Evolutionary conservation across 192 early-diverging fungal species (phyloP), one percentile per base, ranked within the genome.

Genomic region (Phycomyces blakesleeanus): DNA sequence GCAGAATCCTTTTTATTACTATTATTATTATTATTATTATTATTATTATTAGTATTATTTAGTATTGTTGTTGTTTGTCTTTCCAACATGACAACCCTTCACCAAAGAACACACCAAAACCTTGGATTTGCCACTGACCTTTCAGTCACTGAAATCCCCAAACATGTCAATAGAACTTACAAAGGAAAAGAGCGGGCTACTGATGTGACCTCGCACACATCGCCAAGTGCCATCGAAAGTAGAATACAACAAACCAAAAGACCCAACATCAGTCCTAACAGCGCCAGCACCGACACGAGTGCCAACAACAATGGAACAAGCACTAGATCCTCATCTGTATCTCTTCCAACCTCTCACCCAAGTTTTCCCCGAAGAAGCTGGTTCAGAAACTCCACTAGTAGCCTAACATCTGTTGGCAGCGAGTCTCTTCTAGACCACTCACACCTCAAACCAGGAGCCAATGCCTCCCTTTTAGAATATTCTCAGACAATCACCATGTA

Each of bases 401-500:
- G 44, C 44, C 18, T 47, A 2, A 18, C 44, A 7, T 47, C 44
- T 14, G 18, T 47, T 12, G 44, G 44, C 44, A 47, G 44, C 18
- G 44, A 47, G 18, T 47, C 44, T 11, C 34, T 79, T 16, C 58
- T 79, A 15, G 74, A 76, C 44, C 83, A 85, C 54, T 77, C 79
- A 21, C 83, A 85, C 63, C 68, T 85, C 51, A 82, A 79, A 69
- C 83, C 83, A 8, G 83, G 83, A 8, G 71, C 79, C 57, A 79
- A 81, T 50, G 83, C 83, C 0, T 77, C 78, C 1, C 54, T 85
- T 2, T 61, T 86, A 21, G 80, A 80, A 16, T 82, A 83, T 41
- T 63, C 80, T 34, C 75, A 81, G 42, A 83, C 81, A 4, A 64
- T 86, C 21, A 79, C 77, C 37, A 68, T 80, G 63, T 87, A 89